Base-by-base conservation (phyloP, 441 rosid species). In the Macaranga tanarius region DNA sequence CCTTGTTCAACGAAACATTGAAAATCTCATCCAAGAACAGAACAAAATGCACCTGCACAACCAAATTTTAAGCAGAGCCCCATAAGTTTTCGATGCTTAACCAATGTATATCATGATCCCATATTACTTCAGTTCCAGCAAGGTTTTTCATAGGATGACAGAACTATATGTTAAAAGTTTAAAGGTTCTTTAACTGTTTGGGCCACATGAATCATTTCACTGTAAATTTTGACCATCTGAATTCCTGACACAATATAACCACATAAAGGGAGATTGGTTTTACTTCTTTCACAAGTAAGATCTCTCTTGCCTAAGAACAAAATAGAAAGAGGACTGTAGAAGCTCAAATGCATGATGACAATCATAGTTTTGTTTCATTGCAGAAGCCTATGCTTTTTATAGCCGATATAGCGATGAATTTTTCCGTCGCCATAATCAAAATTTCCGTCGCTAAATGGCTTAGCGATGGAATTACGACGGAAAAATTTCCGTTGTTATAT, bases 31-130 rank as follows among this genome's bases (percentile, higher is more conserved):
- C 92, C 0, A 79, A 65, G 73, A 94, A 88, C 76, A 90, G 81
- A 60, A 90, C 93, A 77, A 90, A 88, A 73, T 93, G 93, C 69
- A 90, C 93, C 98, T 92, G 87, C 77, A 52, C 38, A 59, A 61
- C 22, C n/a, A 72, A 56, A 60, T 61, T 51, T 40, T 4, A 59
- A 20, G 40, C 15, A 28, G 65, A 54, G 45, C 20, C 52, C 52
- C 71, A 15, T 40, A 51, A 61, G 56, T 28, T 55, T n/a, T 28
- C 8, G 10, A 58, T 25, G 26, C 15, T 0, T 40, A 20, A 34
- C 62, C 38, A 12, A 31, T 70, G 15, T 20, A 70, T n/a, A n/a
- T 45, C 13, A 23, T 40, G 9, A 23, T 34, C 38, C 6, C 17
- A 12, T 5, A 47, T 17, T 70, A 45, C 48, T 70, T 54, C 45